Evolutionary conservation across 1,284 basidiomycete species (phyloP).

Genomic region (Porodaedalea pini): DNA sequence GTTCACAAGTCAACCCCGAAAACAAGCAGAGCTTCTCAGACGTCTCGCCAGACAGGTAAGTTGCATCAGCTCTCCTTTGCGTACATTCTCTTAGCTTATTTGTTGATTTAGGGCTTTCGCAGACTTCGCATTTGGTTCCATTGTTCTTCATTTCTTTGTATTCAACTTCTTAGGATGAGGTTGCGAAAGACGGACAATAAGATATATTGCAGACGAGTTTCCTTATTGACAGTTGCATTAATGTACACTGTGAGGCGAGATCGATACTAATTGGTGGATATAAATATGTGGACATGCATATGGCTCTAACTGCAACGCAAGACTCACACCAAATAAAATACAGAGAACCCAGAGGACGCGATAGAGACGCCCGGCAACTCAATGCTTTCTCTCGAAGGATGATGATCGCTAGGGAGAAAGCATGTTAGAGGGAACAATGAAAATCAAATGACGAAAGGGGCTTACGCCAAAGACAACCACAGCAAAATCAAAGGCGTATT

Average conservation of each 20-base stretch:
- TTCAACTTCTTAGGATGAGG: slow-evolving; percentile 89
- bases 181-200: background rate
- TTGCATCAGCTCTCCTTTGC: slow-evolving; percentile 16
- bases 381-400: slow-evolving; percentile 62
- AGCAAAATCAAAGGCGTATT: slow-evolving; percentile 80
- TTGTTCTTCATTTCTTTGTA: slow-evolving; percentile 97
- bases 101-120: slow-evolving; percentile 78
- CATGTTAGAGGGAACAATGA: slow-evolving; percentile 22
- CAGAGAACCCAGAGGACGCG: background rate
- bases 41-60: slow-evolving; percentile 92
- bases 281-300: background rate
- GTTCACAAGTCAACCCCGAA: slow-evolving; percentile 87
- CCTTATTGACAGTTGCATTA: background rate
- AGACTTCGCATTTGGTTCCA: slow-evolving; percentile 91
- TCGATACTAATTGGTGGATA: background rate
- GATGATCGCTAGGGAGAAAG: slow-evolving; percentile 51
- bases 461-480: slow-evolving; percentile 76
- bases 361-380: slow-evolving; percentile 11
- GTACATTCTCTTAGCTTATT: slow-evolving; percentile 1
- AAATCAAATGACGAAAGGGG: slow-evolving; percentile 21
- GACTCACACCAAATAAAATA: background rate
- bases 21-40: slow-evolving; percentile 81
- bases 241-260: slow-evolving; percentile 1
- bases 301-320: background rate
- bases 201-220: background rate